Percentiles rank a stretch among this genome's conserved stretches.
Conservation (phyloP, 1,284 basidiomycete species). For the Tilletia caries region DNA sequence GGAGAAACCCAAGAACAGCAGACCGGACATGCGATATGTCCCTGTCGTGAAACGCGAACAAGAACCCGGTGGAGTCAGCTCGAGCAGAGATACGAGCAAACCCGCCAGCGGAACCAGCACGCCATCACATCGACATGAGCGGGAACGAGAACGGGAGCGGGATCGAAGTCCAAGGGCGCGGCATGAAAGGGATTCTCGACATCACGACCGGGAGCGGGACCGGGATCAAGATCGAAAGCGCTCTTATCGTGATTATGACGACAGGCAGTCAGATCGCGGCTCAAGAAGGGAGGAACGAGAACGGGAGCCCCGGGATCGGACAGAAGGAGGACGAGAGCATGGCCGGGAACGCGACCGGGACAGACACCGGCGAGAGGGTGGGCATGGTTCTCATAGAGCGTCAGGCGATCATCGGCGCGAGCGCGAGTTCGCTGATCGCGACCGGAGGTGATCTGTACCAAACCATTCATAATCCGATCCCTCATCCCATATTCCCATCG, state of each 20-base stretch:
- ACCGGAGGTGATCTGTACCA: too few species aligned
- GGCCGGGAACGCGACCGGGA: too few species aligned
- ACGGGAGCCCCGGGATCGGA: too few species aligned
- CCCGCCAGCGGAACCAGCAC: slow-evolving; percentile 12
- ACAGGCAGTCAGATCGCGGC: too few species aligned
- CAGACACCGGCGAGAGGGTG: too few species aligned
- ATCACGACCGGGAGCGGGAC: slow-evolving; percentile 26
- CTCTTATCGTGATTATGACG: slow-evolving; percentile 14
- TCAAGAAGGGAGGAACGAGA: too few species aligned
- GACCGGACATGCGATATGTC: slow-evolving; percentile 68
- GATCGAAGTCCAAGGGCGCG: background rate
- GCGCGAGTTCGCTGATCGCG: too few species aligned
- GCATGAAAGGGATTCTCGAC: background rate
- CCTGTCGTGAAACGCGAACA: slow-evolving; percentile 64
- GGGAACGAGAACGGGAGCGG: slow-evolving; percentile 28
- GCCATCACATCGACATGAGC: background rate
- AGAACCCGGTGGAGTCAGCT: slow-evolving; percentile 22
- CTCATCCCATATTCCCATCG: too few species aligned
- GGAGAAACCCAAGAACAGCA: slow-evolving; percentile 41
- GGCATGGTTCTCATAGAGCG: too few species aligned
- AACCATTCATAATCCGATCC: too few species aligned
- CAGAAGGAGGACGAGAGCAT: too few species aligned
- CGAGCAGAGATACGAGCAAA: slow-evolving; percentile 21
- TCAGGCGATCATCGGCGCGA: too few species aligned
- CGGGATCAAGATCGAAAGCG: slow-evolving; percentile 23